Conservation (phyloP, 306 rosid genomes). For the Lotus japonicus region DNA sequence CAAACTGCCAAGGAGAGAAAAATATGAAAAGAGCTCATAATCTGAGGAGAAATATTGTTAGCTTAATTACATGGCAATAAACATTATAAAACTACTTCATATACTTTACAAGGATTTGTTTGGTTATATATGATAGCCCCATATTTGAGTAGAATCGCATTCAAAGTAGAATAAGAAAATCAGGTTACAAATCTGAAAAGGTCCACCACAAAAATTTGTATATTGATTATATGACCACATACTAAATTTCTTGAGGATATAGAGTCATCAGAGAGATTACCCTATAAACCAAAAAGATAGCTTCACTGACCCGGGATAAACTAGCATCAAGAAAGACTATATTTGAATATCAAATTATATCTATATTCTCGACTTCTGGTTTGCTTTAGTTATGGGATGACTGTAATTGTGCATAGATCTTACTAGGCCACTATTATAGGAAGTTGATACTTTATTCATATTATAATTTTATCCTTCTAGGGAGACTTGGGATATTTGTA, state of each 20-base stretch:
- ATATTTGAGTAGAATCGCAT: not conserved
- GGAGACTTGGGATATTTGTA: too few relatives aligned
- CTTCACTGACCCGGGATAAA: not conserved
- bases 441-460: not conserved
- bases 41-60: not conserved
- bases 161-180: not conserved
- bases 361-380: not conserved
- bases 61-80: not conserved
- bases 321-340: not conserved
- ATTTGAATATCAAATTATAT: not conserved
- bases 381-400: not conserved
- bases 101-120: constrained; percentile 1
- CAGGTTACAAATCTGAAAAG: not conserved
- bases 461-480: too few relatives aligned
- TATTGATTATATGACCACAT: not conserved
- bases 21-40: constrained; percentile 17
- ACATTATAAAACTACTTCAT: not conserved
- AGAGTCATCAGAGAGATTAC: not conserved
- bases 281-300: not conserved
- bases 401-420: not conserved
- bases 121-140: not conserved
- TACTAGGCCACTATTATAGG: not conserved
- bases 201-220: not conserved
- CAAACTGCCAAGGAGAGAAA: constrained; percentile 38
- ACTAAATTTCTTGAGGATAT: not conserved